These are phyloP conservation scores for Amylostereum areolatum DNA, from an alignment of 1,284 basidiomycete species.

Conservation along the genomic window DNA sequence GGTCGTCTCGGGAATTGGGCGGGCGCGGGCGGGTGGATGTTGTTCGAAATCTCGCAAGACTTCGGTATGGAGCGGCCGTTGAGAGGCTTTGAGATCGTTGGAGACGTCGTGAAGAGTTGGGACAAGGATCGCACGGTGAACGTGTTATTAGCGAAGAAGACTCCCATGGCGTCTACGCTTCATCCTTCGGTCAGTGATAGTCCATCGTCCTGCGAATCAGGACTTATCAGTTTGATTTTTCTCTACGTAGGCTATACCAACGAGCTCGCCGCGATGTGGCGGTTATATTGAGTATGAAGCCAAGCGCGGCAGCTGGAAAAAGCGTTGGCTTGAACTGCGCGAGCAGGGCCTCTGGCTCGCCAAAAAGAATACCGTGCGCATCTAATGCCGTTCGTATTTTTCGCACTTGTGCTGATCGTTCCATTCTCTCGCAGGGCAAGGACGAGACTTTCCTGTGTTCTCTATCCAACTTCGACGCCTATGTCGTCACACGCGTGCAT, in stretches of 20 bases:
- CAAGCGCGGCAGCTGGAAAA: constrained; percentile 89
- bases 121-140: constrained; percentile 74
- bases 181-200: constrained; percentile 49
- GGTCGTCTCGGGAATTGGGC: constrained; percentile 51
- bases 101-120: constrained; percentile 77
- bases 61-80: constrained; percentile 89
- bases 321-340: constrained; percentile 79
- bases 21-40: constrained; percentile 66
- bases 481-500: constrained; percentile 63
- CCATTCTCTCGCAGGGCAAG: constrained; percentile 53
- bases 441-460: constrained; percentile 78
- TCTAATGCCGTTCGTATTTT: constrained; percentile 4
- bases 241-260: constrained; percentile 53
- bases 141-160: constrained; percentile 70
- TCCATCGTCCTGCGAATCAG: background rate
- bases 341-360: constrained; percentile 82
- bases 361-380: constrained; percentile 76
- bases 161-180: constrained; percentile 52
- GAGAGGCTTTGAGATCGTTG: constrained; percentile 72
- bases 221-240: background rate
- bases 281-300: constrained; percentile 81
- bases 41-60: constrained; percentile 76
- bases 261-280: constrained; percentile 60
- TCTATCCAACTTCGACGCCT: constrained; percentile 81
- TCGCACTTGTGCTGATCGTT: background rate